phyloP scores from a whole-genome alignment of 2,329 filamentous ascomycete species.

The Trichoderma brevicompactum region DNA sequence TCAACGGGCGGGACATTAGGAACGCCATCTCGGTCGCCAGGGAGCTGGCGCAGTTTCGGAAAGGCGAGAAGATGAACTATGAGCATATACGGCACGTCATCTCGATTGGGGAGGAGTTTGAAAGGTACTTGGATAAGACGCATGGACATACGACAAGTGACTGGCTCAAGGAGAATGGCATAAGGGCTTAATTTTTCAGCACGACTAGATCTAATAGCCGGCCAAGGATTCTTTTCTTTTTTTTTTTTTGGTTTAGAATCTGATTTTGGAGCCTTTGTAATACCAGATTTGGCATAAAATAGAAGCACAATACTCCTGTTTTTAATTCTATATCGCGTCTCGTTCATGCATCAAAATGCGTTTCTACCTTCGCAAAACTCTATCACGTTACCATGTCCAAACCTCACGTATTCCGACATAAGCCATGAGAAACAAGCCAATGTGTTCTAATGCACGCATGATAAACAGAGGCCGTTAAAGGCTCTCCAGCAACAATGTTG shows the following conservation, averaged over 20 bases:
- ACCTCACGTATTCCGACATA: not conserved
- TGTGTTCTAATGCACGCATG: slow-evolving; percentile 11
- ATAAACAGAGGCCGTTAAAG: not conserved
- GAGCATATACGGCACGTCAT: not conserved
- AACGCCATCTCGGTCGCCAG: not conserved
- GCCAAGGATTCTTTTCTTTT: not conserved
- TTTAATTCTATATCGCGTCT: not conserved
- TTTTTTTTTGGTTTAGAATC: too few relatives aligned
- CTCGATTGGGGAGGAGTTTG: slow-evolving; percentile 1
- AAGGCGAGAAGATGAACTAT: not conserved
- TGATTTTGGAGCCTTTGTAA: too few relatives aligned
- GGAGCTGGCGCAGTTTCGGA: not conserved
- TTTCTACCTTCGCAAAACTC: not conserved
- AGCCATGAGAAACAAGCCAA: not conserved
- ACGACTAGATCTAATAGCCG: not conserved
- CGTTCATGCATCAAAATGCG: not conserved
- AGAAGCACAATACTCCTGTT: not conserved
- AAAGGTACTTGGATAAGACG: slow-evolving; percentile 5
- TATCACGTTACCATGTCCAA: not conserved
- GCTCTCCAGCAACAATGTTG: not conserved
- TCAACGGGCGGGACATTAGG: not conserved
- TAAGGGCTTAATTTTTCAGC: not conserved
- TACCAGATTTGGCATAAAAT: not conserved
- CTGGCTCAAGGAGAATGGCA: not conserved
- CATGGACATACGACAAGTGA: not conserved